A percentile compares a stretch with the other conserved stretches of the same genome.
These are phyloP conservation scores for Nannochloropsis granulata DNA, from an alignment of 108 stramenopile genomes.

Conservation along the genomic window DNA sequence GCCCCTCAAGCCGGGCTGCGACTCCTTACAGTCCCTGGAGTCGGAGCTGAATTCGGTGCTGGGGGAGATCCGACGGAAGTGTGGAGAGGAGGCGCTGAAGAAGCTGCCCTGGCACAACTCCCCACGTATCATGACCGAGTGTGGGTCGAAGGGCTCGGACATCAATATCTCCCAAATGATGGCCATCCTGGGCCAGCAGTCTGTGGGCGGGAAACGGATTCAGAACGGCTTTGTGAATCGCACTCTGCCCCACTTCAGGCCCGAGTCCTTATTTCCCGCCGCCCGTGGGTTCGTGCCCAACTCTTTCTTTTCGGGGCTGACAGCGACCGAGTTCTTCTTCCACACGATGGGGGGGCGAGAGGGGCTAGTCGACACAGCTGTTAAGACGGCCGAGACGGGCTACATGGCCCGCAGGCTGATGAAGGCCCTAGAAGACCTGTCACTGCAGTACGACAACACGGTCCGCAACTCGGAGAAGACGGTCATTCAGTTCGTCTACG, in stretches of 20 bases:
- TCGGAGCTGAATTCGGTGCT: slow-evolving; percentile 82
- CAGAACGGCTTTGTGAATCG: slow-evolving; percentile 87
- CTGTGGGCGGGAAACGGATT: slow-evolving; percentile 91
- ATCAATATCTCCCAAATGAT: slow-evolving; percentile 99
- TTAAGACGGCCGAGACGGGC: slow-evolving; percentile 98
- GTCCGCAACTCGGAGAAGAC: slow-evolving; percentile 89
- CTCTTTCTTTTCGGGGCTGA: slow-evolving; percentile 88
- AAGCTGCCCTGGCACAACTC: slow-evolving; percentile 45
- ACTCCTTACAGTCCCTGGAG: slow-evolving; percentile 84
- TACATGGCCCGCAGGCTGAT: slow-evolving; percentile 98
- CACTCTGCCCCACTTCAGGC: not conserved
- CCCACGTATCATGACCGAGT: slow-evolving; percentile 91
- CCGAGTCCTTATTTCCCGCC: slow-evolving; percentile 66
- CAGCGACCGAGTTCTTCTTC: slow-evolving; percentile 98
- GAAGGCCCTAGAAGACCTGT: slow-evolving; percentile 93
- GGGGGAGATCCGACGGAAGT: slow-evolving; percentile 78
- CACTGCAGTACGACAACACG: slow-evolving; percentile 80
- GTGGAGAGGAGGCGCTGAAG: slow-evolving; percentile 84
- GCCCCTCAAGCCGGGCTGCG: slow-evolving; percentile 85
- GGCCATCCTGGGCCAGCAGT: slow-evolving; percentile 96
- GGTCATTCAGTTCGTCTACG: slow-evolving; percentile 92
- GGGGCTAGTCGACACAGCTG: slow-evolving; percentile 97
- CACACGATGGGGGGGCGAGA: slow-evolving; percentile 94
- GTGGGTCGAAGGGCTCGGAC: slow-evolving; percentile 94
- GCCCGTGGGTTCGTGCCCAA: slow-evolving; percentile 95